These are phyloP conservation scores for Aquilaria agallochum DNA, from an alignment of 441 rosid species.

Conservation along the genomic window DNA sequence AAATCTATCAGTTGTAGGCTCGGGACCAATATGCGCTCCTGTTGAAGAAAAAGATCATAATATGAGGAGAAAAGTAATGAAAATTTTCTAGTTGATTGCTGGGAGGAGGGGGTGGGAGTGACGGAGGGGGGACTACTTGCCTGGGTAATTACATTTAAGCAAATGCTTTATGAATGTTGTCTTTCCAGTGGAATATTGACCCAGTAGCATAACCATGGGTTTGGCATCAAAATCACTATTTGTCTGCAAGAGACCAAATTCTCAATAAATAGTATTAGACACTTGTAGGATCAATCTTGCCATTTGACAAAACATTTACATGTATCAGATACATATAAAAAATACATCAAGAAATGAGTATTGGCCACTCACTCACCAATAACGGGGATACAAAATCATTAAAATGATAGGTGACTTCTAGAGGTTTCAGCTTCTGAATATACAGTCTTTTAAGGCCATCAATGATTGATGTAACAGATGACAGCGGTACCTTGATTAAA, in stretches of 20 bases:
- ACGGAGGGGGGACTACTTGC: slow-evolving; percentile 30
- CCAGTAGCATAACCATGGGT: slow-evolving; percentile 99
- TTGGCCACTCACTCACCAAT: slow-evolving; percentile 45
- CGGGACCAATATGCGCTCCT: slow-evolving; percentile 99
- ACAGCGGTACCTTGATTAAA: slow-evolving; percentile 51
- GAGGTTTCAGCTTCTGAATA: slow-evolving; percentile 85
- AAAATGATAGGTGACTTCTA: slow-evolving; percentile 81
- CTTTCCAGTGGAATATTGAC: slow-evolving; percentile 98
- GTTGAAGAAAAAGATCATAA: slow-evolving; percentile 21
- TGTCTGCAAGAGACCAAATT: slow-evolving; percentile 41
- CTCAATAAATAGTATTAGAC: background rate
- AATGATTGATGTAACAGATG: slow-evolving; percentile 87
- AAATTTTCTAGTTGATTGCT: background rate
- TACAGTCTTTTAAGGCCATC: slow-evolving; percentile 93
- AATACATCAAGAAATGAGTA: slow-evolving; percentile 7
- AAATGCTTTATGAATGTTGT: slow-evolving; percentile 96
- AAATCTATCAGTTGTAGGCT: slow-evolving; percentile 97
- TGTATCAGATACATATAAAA: slow-evolving; percentile 1
- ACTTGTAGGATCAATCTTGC: background rate
- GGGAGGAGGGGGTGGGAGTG: background rate
- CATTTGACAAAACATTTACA: background rate
- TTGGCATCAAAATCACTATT: slow-evolving; percentile 97
- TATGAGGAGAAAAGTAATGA: slow-evolving; percentile 1
- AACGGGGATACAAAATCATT: slow-evolving; percentile 87
- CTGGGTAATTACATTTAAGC: slow-evolving; percentile 83